Conservation (phyloP, 1,139 yeast species). For the Pichia sp. region DNA sequence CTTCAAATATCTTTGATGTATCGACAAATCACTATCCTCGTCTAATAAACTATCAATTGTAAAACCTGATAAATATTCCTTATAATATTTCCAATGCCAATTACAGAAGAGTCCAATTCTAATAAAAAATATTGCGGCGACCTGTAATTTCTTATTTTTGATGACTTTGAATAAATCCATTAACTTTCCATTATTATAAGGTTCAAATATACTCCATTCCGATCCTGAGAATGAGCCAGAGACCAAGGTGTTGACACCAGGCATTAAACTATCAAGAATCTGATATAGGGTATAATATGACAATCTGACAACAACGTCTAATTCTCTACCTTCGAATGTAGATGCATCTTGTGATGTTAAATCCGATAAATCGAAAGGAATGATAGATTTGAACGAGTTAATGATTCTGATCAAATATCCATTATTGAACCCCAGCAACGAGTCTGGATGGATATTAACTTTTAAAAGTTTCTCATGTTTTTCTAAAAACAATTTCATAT, state of each 20-base stretch:
- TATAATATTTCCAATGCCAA: neutral
- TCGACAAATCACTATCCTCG: too few species aligned
- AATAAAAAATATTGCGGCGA: neutral
- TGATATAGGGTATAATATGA: too few species aligned
- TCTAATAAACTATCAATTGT: too few species aligned
- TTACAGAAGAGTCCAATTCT: neutral
- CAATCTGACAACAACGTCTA: constrained; percentile 8
- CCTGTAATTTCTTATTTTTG: neutral
- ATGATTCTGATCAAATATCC: constrained; percentile 12
- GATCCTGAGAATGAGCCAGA: too few species aligned
- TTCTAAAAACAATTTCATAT: constrained; percentile 5
- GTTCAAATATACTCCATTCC: too few species aligned
- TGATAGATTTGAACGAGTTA: constrained; percentile 14
- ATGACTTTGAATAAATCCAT: neutral
- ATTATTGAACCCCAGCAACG: constrained; percentile 10
- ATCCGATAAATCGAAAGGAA: constrained; percentile 14
- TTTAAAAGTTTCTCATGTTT: neutral
- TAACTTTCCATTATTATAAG: too few species aligned
- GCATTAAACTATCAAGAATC: too few species aligned
- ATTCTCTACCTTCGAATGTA: constrained; percentile 4
- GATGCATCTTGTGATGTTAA: neutral
- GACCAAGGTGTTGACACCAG: too few species aligned
- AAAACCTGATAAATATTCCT: neutral
- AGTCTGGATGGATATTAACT: neutral
- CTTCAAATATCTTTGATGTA: too few species aligned